Conservation (phyloP, 2,329 filamentous ascomycete genomes). For the Pyrenophora graminea region DNA sequence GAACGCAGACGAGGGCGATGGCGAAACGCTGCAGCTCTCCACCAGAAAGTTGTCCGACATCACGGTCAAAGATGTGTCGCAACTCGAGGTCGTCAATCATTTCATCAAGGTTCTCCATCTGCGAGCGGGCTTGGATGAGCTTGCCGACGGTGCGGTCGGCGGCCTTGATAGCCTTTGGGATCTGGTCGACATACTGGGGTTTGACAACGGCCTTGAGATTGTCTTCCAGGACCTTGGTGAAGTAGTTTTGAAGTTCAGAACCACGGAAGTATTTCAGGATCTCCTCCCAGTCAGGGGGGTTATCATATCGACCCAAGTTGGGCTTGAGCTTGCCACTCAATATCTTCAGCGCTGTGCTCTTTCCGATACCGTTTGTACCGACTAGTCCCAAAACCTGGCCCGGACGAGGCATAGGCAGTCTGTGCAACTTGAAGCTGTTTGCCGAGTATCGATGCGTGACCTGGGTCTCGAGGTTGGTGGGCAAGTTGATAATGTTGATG, state of each 20-base stretch:
- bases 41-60: constrained; percentile 88
- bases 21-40: constrained; percentile 98
- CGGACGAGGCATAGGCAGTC: constrained; percentile 91
- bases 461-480: constrained; percentile 97
- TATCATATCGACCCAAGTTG: constrained; percentile 91
- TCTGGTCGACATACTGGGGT: constrained; percentile 98
- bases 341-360: constrained; percentile 99
- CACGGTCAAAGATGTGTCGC: constrained; percentile 86
- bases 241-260: constrained; percentile 97
- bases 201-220: constrained; percentile 97
- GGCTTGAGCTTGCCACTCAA: constrained; percentile 98
- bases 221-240: constrained; percentile 96
- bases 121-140: constrained; percentile 75
- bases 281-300: constrained; percentile 98
- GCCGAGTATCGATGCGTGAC: constrained; percentile 98
- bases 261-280: constrained; percentile 98
- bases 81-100: constrained; percentile 85
- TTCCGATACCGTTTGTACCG: constrained; percentile 99
- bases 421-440: constrained; percentile 99
- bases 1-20: constrained; percentile 92
- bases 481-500: constrained; percentile 99
- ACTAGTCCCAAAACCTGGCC: constrained; percentile 95
- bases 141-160: constrained; percentile 77
- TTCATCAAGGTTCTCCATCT: constrained; percentile 79
- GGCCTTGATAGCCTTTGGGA: constrained; percentile 87